Percentiles rank a stretch among this genome's conserved stretches.
Evolutionary conservation across 78 protist species (phyloP).

Genomic region (Dictyostelium brefeldianum): DNA sequence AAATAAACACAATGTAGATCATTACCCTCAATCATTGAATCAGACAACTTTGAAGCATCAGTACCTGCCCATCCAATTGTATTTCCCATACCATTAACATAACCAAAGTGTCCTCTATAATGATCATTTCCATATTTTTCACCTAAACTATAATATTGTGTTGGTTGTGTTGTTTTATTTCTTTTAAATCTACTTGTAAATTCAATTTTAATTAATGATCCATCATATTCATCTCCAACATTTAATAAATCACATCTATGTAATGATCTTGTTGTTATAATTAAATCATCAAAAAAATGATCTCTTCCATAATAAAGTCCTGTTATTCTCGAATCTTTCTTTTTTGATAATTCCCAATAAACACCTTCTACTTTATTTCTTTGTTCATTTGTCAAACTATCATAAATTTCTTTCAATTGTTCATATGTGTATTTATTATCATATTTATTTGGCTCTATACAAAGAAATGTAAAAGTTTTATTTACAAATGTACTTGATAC

Average conservation of each 20-base stretch:
- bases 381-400: neutral
- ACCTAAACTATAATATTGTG: slow-evolving; percentile 32
- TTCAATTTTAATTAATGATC: slow-evolving; percentile 1
- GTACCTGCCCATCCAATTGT: slow-evolving; percentile 46
- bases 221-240: neutral
- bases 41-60: slow-evolving; percentile 35
- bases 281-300: slow-evolving; percentile 7
- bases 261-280: slow-evolving; percentile 7
- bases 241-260: slow-evolving; percentile 15
- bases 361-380: neutral
- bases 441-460: neutral
- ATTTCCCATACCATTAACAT: slow-evolving; percentile 70
- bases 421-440: neutral
- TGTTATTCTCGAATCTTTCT: neutral
- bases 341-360: slow-evolving; percentile 60
- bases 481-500: neutral
- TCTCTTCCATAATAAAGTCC: slow-evolving; percentile 17
- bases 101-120: neutral
- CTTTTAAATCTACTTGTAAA: neutral
- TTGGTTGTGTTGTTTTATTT: neutral
- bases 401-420: neutral
- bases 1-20: slow-evolving; percentile 38
- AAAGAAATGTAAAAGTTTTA: neutral
- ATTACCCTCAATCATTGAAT: slow-evolving; percentile 23
- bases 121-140: slow-evolving; percentile 32